These are phyloP conservation scores for Canariomyces notabilis DNA, from an alignment of 2,329 filamentous ascomycete species.

Conservation along the genomic window DNA sequence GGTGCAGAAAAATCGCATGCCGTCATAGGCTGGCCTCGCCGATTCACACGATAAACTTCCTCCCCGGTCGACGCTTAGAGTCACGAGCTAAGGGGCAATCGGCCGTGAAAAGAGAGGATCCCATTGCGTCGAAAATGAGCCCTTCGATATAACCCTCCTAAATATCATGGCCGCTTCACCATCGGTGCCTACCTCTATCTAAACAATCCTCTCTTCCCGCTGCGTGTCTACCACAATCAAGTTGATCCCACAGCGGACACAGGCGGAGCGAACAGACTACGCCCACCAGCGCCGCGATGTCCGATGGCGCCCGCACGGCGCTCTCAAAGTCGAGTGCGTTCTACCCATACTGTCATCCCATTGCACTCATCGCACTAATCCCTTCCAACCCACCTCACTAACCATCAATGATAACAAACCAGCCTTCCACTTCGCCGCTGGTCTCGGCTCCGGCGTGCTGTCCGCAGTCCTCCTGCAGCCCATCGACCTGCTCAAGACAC, in stretches of 20 bases:
- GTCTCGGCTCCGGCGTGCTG: conserved; percentile 78
- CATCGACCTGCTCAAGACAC: conserved; percentile 92
- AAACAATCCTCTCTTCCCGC: background rate
- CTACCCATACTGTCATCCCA: background rate
- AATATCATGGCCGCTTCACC: conserved; percentile 13
- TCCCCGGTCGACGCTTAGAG: background rate
- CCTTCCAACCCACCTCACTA: background rate
- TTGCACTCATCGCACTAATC: background rate
- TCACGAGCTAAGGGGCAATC: background rate
- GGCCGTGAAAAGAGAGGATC: background rate
- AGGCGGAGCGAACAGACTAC: background rate
- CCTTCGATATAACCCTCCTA: background rate
- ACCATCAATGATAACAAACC: too few species aligned
- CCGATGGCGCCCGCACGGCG: conserved; percentile 31
- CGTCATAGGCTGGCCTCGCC: conserved; percentile 17
- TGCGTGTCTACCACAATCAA: background rate
- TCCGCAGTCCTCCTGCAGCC: conserved; percentile 90
- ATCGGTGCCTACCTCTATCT: conserved; percentile 3
- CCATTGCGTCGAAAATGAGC: conserved; percentile 1
- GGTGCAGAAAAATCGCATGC: conserved; percentile 13
- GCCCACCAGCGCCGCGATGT: conserved; percentile 26
- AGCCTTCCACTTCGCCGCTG: conserved; percentile 85
- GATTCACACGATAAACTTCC: background rate
- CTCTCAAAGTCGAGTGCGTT: conserved; percentile 32
- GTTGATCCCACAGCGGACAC: background rate